Conservation (phyloP, 192 early-diverging fungal species). For the Umbelopsis isabellina region DNA sequence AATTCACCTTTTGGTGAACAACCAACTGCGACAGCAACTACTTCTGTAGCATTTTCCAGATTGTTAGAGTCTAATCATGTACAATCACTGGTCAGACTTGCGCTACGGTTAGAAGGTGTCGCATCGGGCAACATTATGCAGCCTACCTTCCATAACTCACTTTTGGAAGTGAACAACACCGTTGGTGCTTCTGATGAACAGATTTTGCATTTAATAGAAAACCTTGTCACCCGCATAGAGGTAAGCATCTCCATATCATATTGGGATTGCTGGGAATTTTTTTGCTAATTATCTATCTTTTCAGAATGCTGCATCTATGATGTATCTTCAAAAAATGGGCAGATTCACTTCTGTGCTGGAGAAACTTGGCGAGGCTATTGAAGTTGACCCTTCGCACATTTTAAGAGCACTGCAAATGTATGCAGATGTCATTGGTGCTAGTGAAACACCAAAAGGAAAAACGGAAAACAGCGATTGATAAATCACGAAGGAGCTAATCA, state of each 20-base stretch:
- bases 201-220: constrained; percentile 52
- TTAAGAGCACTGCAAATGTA: constrained; percentile 68
- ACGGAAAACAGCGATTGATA: background rate
- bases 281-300: background rate
- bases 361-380: constrained; percentile 60
- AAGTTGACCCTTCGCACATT: constrained; percentile 62
- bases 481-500: background rate
- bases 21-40: background rate
- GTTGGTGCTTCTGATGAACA: constrained; percentile 57
- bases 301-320: constrained; percentile 65
- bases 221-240: constrained; percentile 62
- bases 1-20: background rate
- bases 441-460: background rate
- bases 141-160: constrained; percentile 22
- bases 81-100: constrained; percentile 13
- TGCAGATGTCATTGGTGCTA: constrained; percentile 44
- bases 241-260: constrained; percentile 34
- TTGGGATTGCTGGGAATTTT: background rate
- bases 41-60: background rate
- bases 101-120: constrained; percentile 34
- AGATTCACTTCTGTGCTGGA: constrained; percentile 60
- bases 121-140: constrained; percentile 31
- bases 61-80: constrained; percentile 9
- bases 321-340: constrained; percentile 59
- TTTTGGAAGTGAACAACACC: constrained; percentile 46